Percentiles rank a stretch among this genome's conserved stretches.
Evolutionary conservation across 2,329 filamentous ascomycete species (phyloP).

Genomic region (Tolypocladium inflatum): DNA sequence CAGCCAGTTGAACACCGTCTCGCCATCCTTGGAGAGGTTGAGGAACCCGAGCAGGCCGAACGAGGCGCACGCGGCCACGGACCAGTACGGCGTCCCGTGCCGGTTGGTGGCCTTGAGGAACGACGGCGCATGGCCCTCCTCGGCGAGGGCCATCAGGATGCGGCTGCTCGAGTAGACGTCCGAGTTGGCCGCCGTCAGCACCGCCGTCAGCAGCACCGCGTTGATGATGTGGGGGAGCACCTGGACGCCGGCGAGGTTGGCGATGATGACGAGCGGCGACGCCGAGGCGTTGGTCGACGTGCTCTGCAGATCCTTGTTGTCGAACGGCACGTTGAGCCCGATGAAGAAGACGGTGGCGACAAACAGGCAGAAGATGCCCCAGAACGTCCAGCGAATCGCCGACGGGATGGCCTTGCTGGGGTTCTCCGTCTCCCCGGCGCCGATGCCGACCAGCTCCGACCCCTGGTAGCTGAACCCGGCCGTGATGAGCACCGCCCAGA

Average conservation of each 20-base stretch:
- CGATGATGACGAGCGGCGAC: conserved; percentile 55
- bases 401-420: conserved; percentile 62
- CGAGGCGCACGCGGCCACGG: conserved; percentile 42
- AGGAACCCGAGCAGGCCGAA: conserved; percentile 59
- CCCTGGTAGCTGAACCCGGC: conserved; percentile 65
- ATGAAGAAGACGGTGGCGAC: conserved; percentile 58
- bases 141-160: conserved; percentile 56
- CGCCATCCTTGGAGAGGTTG: conserved; percentile 50
- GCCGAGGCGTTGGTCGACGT: conserved; percentile 48
- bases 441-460: conserved; percentile 66
- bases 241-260: conserved; percentile 50
- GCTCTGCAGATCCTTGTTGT: conserved; percentile 43
- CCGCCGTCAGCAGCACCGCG: conserved; percentile 66
- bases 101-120: conserved; percentile 51
- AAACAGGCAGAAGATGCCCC: conserved; percentile 63
- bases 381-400: conserved; percentile 67
- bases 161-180: conserved; percentile 67
- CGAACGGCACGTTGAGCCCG: conserved; percentile 59
- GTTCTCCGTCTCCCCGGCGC: conserved; percentile 67
- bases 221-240: conserved; percentile 65
- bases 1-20: conserved; percentile 61
- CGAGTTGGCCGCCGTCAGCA: conserved; percentile 69
- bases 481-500: conserved; percentile 59
- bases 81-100: conserved; percentile 52
- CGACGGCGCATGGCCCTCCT: conserved; percentile 52